Evolutionary conservation across 805 yeast species (phyloP).

Genomic region (Phaffomyces antillensis): DNA sequence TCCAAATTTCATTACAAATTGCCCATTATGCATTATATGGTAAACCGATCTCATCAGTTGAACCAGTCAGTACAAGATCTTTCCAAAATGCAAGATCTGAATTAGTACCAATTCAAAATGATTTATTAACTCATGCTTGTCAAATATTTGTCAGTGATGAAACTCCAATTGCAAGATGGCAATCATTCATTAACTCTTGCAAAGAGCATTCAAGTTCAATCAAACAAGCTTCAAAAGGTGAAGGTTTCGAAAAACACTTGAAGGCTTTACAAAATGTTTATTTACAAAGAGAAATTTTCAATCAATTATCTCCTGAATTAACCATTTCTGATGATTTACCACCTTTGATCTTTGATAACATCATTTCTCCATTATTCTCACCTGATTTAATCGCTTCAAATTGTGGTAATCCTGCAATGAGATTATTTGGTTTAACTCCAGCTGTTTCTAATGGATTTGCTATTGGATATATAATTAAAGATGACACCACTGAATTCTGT

Average conservation of each 20-base stretch:
- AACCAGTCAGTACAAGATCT: slow-evolving; percentile 76
- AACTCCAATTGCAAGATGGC: slow-evolving; percentile 39
- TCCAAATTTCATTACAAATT: slow-evolving; percentile 85
- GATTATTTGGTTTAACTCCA: slow-evolving; percentile 85
- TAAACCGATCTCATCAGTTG: slow-evolving; percentile 80
- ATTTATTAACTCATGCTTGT: slow-evolving; percentile 41
- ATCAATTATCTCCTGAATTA: slow-evolving; percentile 38
- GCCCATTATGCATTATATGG: slow-evolving; percentile 91
- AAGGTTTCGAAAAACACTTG: slow-evolving; percentile 69
- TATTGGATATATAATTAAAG: slow-evolving; percentile 83
- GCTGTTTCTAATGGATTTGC: slow-evolving; percentile 87
- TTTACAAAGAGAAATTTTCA: slow-evolving; percentile 39
- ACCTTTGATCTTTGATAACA: slow-evolving; percentile 37
- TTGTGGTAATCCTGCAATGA: slow-evolving; percentile 88
- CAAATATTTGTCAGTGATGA: slow-evolving; percentile 59
- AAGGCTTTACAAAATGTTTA: slow-evolving; percentile 55
- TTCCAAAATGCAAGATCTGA: slow-evolving; percentile 68
- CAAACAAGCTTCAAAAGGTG: slow-evolving; percentile 48
- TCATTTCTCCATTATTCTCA: slow-evolving; percentile 29
- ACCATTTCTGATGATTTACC: slow-evolving; percentile 29
- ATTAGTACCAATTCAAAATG: slow-evolving; percentile 58
- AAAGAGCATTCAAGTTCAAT: slow-evolving; percentile 42
- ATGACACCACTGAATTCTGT: slow-evolving; percentile 73
- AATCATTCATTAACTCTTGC: slow-evolving; percentile 43
- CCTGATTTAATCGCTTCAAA: slow-evolving; percentile 53